Percentiles rank a stretch among this genome's conserved stretches.
phyloP scores from a whole-genome alignment of 176 grass and related monocot species.

The Carex parvula region DNA sequence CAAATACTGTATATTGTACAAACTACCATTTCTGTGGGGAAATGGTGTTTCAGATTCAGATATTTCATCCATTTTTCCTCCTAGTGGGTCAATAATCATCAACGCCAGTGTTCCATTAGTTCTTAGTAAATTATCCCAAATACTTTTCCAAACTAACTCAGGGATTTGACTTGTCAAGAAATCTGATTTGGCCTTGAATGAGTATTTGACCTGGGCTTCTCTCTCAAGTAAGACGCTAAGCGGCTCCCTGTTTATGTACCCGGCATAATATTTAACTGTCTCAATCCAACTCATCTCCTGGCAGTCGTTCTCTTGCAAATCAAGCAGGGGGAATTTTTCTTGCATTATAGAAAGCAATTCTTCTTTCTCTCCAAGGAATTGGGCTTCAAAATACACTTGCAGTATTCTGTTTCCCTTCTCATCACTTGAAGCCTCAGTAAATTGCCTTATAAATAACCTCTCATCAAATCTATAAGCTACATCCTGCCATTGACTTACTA shows the following conservation, averaged over 20 bases:
- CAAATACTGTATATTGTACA: constrained; percentile 40
- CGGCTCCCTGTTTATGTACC: constrained; percentile 12
- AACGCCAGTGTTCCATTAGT: neutral
- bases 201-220: neutral
- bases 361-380: constrained; percentile 32
- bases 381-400: constrained; percentile 18
- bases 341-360: constrained; percentile 17
- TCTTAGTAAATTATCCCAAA: constrained; percentile 27
- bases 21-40: constrained; percentile 40
- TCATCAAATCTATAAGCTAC: constrained; percentile 31
- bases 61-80: constrained; percentile 32
- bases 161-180: constrained; percentile 30
- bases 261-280: neutral
- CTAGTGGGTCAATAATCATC: constrained; percentile 33
- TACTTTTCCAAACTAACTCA: constrained; percentile 26
- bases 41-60: constrained; percentile 32
- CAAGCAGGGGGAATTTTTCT: constrained; percentile 20
- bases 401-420: constrained; percentile 12
- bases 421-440: constrained; percentile 5
- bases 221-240: constrained; percentile 23
- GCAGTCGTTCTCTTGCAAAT: constrained; percentile 18
- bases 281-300: constrained; percentile 37
- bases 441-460: constrained; percentile 27
- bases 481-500: constrained; percentile 33
- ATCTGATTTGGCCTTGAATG: constrained; percentile 38